phyloP scores from a whole-genome alignment of 2,329 filamentous ascomycete species.

The Paramyrothecium roridum region DNA sequence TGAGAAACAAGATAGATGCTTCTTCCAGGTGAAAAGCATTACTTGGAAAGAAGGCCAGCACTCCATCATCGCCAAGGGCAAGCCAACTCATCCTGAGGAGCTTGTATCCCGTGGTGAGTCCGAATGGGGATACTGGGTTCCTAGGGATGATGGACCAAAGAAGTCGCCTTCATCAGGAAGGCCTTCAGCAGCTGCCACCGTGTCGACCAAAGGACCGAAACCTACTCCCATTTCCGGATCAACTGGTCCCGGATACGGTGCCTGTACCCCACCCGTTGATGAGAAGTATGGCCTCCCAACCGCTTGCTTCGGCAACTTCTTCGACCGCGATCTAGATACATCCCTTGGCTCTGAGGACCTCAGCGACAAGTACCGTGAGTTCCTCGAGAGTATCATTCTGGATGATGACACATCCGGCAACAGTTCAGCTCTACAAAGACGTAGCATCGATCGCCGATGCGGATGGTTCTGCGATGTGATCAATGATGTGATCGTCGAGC shows the following conservation, averaged over 20 bases:
- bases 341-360: slow-evolving; percentile 15
- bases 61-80: slow-evolving; percentile 13
- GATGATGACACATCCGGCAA: background rate
- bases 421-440: background rate
- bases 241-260: background rate
- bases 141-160: background rate
- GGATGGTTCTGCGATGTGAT: slow-evolving; percentile 3
- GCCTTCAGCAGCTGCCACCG: background rate
- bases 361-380: slow-evolving; percentile 9
- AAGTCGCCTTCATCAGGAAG: background rate
- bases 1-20: slow-evolving; percentile 23
- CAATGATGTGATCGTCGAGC: background rate
- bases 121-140: slow-evolving; percentile 20
- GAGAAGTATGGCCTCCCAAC: background rate
- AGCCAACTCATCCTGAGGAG: slow-evolving; percentile 14
- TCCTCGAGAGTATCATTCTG: slow-evolving; percentile 4
- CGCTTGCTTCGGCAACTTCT: slow-evolving; percentile 20
- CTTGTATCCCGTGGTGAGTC: slow-evolving; percentile 16
- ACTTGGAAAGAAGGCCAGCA: slow-evolving; percentile 9
- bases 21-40: slow-evolving; percentile 19
- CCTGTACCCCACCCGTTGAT: background rate
- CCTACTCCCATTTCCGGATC: background rate
- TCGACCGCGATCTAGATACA: slow-evolving; percentile 22
- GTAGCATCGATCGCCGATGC: slow-evolving; percentile 2
- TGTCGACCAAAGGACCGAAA: background rate